These are phyloP conservation scores for Botrytis aclada DNA, from an alignment of 2,329 filamentous ascomycete genomes.

Conservation along the genomic window DNA sequence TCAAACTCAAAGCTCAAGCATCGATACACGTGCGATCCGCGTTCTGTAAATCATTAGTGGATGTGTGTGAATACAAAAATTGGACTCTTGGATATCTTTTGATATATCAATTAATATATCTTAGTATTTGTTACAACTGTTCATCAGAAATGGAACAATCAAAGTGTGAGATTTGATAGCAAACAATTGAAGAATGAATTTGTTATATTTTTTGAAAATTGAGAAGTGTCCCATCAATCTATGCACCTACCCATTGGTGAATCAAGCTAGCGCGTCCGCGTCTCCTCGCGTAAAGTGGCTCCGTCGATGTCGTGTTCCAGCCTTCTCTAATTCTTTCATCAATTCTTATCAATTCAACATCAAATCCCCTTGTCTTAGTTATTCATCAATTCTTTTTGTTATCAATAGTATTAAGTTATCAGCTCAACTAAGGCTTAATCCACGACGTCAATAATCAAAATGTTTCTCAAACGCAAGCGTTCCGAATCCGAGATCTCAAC, in stretches of 20 bases:
- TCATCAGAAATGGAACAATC: no score
- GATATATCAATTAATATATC: no score
- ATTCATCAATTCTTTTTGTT: background rate
- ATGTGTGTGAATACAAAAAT: no score
- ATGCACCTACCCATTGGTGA: background rate
- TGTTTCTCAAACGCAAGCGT: slow-evolving; percentile 62
- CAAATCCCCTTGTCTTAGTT: background rate
- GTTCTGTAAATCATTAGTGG: background rate
- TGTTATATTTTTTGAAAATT: background rate
- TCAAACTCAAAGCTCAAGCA: background rate
- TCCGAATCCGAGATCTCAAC: slow-evolving; percentile 56
- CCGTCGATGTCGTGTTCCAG: slow-evolving; percentile 5
- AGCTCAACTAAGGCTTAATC: background rate
- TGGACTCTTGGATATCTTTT: no score
- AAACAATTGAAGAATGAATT: background rate
- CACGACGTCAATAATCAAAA: slow-evolving; percentile 30
- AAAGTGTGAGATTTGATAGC: background rate
- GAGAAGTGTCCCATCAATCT: background rate
- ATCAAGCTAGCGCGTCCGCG: slow-evolving; percentile 10
- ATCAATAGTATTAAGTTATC: background rate
- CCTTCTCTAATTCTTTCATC: background rate
- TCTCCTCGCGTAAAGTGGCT: slow-evolving; percentile 14
- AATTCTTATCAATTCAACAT: slow-evolving; percentile 7
- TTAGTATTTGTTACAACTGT: no score
- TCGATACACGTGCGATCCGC: background rate